phyloP scores from a whole-genome alignment of 768 basidiomycete genomes.

The Phylloporus arenicola region DNA sequence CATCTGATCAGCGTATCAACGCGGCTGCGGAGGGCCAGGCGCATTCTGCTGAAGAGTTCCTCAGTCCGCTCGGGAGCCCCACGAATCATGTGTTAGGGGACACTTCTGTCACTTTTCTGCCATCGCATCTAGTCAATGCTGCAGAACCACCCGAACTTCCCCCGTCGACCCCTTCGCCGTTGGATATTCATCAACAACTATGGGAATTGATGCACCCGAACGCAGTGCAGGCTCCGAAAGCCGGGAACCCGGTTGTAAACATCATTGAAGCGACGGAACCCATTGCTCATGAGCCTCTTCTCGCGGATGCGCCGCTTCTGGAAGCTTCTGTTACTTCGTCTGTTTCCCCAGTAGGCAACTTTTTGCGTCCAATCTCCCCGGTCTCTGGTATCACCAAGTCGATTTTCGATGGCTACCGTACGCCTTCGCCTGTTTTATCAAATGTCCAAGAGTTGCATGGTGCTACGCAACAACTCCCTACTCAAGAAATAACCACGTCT shows the following conservation, averaged over 20 bases:
- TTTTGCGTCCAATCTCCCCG: slow-evolving; percentile 2
- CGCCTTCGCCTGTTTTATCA: slow-evolving; percentile 11
- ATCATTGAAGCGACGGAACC: background rate
- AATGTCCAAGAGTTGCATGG: background rate
- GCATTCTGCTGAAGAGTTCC: slow-evolving; percentile 18
- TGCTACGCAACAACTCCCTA: background rate
- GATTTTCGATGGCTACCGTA: slow-evolving; percentile 28
- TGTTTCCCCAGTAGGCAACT: slow-evolving; percentile 1
- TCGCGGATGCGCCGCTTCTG: slow-evolving; percentile 28
- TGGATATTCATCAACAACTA: slow-evolving; percentile 22
- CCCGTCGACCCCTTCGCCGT: slow-evolving; percentile 1
- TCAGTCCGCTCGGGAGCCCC: slow-evolving; percentile 20
- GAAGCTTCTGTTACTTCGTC: slow-evolving; percentile 21
- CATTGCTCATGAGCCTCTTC: slow-evolving; percentile 21
- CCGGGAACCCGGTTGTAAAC: background rate
- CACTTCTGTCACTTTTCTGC: background rate
- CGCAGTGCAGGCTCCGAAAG: slow-evolving; percentile 6
- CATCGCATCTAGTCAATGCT: slow-evolving; percentile 9
- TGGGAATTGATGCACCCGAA: slow-evolving; percentile 36
- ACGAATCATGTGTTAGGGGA: background rate
- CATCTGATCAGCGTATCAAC: background rate
- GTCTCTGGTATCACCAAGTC: slow-evolving; percentile 17
- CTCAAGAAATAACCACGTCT: background rate
- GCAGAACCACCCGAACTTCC: slow-evolving; percentile 7
- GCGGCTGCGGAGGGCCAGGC: slow-evolving; percentile 1